phyloP scores from a whole-genome alignment of 768 basidiomycete genomes.

The Macrolepiota albuminosa region DNA sequence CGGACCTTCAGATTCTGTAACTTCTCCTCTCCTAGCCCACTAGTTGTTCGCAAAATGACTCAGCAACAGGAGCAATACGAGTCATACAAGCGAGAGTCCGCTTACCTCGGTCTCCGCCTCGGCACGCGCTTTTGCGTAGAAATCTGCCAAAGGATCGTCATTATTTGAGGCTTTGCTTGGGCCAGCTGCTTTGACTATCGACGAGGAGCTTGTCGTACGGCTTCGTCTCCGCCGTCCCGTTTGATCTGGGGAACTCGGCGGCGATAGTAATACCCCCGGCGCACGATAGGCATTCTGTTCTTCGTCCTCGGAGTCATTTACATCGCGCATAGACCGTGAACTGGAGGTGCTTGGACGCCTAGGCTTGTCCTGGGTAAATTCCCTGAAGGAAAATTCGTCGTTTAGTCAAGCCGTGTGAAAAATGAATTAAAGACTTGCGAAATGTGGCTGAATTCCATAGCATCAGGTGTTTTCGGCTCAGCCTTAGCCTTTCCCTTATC shows the following conservation, averaged over 20 bases:
- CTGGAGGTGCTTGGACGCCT: slow-evolving; percentile 5
- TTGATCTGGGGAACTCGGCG: slow-evolving; percentile 13
- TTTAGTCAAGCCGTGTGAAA: neutral
- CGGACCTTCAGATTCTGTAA: slow-evolving; percentile 27
- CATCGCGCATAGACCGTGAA: neutral
- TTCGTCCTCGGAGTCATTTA: slow-evolving; percentile 19
- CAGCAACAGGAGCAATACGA: neutral
- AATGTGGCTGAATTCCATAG: slow-evolving; percentile 37
- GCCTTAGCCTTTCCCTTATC: slow-evolving; percentile 15
- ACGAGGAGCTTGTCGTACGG: slow-evolving; percentile 7
- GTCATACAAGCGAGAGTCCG: neutral
- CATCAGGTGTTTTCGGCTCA: neutral
- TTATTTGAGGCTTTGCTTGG: slow-evolving; percentile 1
- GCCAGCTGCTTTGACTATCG: neutral
- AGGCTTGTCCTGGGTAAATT: slow-evolving; percentile 30
- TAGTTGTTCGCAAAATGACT: slow-evolving; percentile 8
- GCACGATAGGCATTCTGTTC: slow-evolving; percentile 12
- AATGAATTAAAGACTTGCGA: slow-evolving; percentile 33
- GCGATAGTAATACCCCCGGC: slow-evolving; percentile 6
- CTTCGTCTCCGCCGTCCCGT: neutral
- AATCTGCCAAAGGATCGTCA: slow-evolving; percentile 59
- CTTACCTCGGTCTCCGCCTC: slow-evolving; percentile 41
- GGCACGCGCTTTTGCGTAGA: slow-evolving; percentile 54
- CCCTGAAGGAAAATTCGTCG: slow-evolving; percentile 15
- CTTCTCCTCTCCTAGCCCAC: slow-evolving; percentile 33